Base-by-base conservation (phyloP, 306 rosid species). In the Pyrus bretschneideri region DNA sequence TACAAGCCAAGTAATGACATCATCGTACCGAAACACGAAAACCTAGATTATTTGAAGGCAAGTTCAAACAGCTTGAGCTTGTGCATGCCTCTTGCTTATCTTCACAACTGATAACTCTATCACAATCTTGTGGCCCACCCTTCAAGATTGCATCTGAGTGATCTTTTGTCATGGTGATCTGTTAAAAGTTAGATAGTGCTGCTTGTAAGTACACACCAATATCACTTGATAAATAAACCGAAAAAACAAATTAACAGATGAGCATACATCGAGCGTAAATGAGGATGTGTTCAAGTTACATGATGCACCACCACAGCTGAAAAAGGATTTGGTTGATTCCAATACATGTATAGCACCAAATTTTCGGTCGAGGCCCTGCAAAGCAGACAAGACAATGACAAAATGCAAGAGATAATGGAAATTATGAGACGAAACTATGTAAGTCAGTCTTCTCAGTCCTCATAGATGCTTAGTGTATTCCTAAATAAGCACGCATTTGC, bases 241-340 rank as follows among this genome's bases (percentile, higher is more conserved):
- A 19, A 42, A 58, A 9, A 57, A 67, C 59, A 25, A 33, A 80
- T 58, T 67, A 59, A 21, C 29, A 73, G 23, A 59, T n/a, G n/a
- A 58, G 17, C 91, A 82, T 89, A 94, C 96, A 72, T 92, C 93
- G 55, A 89, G 85, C 0, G 90, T 86, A 79, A 92, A 94, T 71
- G 92, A 84, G 69, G 94, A 88, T 64, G 89, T 67, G 82, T 86
- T 92, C 88, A 89, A 31, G 76, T 86, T 84, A 75, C 93, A 91
- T 21, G 81, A 79, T 67, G 89, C 85, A 25, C 93, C 91, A 49
- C 80, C 74, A 8, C n/a, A 35, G 64, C 83, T 44, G 76, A 91
- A 88, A 84, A 81, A 83, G 70, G 83, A 81, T 73, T 88, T 87
- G 18, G 85, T 78, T 59, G 88, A 80, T 82, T 94, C 89, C 86